phyloP scores from a whole-genome alignment of 2,329 filamentous ascomycete species.

The Aspergillus awamori region DNA sequence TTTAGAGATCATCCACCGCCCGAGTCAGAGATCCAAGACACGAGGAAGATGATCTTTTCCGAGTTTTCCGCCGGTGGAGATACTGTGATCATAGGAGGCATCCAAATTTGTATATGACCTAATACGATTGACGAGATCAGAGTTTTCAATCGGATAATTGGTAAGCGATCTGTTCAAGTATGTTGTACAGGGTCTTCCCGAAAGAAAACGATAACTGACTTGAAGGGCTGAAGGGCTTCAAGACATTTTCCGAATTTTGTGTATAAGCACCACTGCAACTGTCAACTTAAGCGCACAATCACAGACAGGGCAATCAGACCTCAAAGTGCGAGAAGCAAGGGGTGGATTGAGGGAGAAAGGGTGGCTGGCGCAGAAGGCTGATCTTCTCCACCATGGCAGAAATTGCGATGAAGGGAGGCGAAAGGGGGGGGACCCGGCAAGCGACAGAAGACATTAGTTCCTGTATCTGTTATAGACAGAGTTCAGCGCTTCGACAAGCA shows the following conservation, averaged over 20 bases:
- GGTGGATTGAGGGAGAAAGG: neutral
- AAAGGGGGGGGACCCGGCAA: neutral
- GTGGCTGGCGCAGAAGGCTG: neutral
- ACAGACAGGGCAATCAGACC: neutral
- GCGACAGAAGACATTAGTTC: neutral
- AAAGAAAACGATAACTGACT: neutral
- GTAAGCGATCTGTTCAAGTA: neutral
- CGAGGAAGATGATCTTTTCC: neutral
- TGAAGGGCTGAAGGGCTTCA: neutral
- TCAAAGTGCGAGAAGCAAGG: neutral
- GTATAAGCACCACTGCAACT: neutral
- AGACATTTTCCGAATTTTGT: neutral
- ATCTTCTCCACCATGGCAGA: neutral
- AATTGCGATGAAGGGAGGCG: neutral
- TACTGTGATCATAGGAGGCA: neutral
- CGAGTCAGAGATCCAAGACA: neutral
- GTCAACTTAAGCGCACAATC: neutral
- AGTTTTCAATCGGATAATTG: neutral
- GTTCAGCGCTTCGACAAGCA: no score
- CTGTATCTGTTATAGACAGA: no score
- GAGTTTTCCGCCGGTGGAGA: neutral
- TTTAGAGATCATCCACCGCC: neutral
- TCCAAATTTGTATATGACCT: no score
- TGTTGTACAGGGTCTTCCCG: neutral
- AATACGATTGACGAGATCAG: neutral